These are phyloP conservation scores for Rhizopus delemar DNA, from an alignment of 371 early-diverging fungal species.

Conservation along the genomic window DNA sequence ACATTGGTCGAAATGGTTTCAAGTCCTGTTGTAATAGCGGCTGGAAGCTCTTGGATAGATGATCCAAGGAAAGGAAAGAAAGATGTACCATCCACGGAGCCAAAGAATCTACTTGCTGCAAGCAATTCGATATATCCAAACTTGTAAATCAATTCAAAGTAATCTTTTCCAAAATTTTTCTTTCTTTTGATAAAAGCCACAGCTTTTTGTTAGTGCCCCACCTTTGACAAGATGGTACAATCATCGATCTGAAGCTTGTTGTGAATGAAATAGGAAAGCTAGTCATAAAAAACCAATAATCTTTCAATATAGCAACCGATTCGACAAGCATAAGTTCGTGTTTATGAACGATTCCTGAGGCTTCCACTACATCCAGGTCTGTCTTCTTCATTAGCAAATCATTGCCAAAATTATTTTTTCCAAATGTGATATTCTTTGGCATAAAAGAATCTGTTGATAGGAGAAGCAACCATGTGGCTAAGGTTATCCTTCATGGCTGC, in stretches of 20 bases:
- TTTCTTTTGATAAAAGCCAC: conserved; percentile 8
- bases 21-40: conserved; percentile 6
- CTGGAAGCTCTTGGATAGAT: conserved; percentile 12
- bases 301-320: conserved; percentile 9
- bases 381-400: conserved; percentile 11
- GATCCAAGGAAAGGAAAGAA: conserved; percentile 20
- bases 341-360: conserved; percentile 1
- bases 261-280: conserved; percentile 11
- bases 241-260: conserved; percentile 6
- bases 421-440: conserved; percentile 9
- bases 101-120: conserved; percentile 13
- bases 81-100: conserved; percentile 15
- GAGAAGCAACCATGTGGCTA: conserved; percentile 14
- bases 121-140: conserved; percentile 8
- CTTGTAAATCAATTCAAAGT: neutral
- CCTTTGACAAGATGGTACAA: conserved; percentile 5
- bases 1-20: conserved; percentile 11
- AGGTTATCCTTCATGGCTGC: conserved; percentile 6
- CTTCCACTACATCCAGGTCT: conserved; percentile 9
- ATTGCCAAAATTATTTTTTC: conserved; percentile 5
- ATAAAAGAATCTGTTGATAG: conserved; percentile 12
- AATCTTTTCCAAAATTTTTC: conserved; percentile 10
- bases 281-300: conserved; percentile 11
- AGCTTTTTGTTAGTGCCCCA: conserved; percentile 1
- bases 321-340: conserved; percentile 11